Conservation (phyloP, 2,329 filamentous ascomycete species). For the Bipolaris gigantea region DNA sequence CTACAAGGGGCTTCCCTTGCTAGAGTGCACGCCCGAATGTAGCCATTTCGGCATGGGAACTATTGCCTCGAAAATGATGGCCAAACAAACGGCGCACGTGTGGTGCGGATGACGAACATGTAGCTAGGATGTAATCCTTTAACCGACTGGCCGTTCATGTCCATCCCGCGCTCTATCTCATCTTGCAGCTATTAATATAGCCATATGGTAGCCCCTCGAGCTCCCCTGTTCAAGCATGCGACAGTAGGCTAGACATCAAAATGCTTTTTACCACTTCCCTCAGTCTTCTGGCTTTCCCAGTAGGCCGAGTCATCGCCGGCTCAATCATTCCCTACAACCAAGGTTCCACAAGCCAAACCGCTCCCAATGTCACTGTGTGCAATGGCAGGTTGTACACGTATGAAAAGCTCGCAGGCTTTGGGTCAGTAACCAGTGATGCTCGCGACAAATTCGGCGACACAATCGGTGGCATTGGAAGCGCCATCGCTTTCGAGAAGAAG, state of each 20-base stretch:
- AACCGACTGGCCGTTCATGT: constrained; percentile 10
- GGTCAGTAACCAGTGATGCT: constrained; percentile 59
- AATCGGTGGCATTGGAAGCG: constrained; percentile 66
- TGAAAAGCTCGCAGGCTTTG: constrained; percentile 67
- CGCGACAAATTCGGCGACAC: constrained; percentile 71
- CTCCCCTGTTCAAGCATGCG: constrained; percentile 17
- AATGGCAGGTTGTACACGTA: constrained; percentile 67
- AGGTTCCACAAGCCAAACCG: neutral
- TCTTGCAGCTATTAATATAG: constrained; percentile 18
- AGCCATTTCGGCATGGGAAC: constrained; percentile 1
- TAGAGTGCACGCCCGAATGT: neutral
- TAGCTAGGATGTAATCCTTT: constrained; percentile 5
- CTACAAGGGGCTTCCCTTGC: neutral
- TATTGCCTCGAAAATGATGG: constrained; percentile 2
- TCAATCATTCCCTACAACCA: constrained; percentile 12
- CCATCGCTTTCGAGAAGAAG: constrained; percentile 62
- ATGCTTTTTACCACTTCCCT: constrained; percentile 27
- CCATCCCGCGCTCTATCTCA: constrained; percentile 6
- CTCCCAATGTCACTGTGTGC: constrained; percentile 52
- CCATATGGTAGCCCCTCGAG: neutral
- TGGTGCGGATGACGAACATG: neutral
- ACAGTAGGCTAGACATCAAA: constrained; percentile 7
- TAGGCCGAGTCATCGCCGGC: constrained; percentile 20
- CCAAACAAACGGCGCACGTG: constrained; percentile 19
- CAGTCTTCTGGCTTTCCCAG: constrained; percentile 22